These are phyloP conservation scores for Aspergillus pseudoterreus DNA, from an alignment of 2,329 filamentous ascomycete species.

Conservation along the genomic window DNA sequence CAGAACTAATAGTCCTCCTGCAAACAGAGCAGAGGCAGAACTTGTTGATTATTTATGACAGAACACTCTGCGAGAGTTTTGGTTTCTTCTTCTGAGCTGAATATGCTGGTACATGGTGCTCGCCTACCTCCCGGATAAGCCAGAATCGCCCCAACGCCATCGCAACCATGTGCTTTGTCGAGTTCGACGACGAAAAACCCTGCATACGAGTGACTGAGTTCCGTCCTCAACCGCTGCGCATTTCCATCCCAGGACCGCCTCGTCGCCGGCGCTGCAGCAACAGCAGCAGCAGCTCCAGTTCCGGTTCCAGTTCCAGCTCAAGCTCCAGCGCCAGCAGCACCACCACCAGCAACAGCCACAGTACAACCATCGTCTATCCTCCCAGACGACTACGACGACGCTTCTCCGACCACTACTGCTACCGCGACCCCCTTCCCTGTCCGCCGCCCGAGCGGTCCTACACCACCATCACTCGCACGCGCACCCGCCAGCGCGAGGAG, in stretches of 20 bases:
- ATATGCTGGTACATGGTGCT: too few relatives aligned
- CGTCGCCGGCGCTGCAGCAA: neutral
- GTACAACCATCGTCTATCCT: slow-evolving; percentile 1
- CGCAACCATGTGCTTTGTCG: slow-evolving; percentile 1
- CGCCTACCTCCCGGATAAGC: too few relatives aligned
- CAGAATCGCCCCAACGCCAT: too few relatives aligned
- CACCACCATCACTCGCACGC: slow-evolving; percentile 11
- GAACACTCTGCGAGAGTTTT: too few relatives aligned
- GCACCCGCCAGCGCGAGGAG: slow-evolving; percentile 10
- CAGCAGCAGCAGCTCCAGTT: neutral
- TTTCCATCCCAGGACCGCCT: neutral
- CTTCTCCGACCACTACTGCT: neutral
- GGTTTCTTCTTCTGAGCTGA: too few relatives aligned
- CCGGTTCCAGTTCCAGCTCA: neutral
- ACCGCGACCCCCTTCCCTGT: neutral
- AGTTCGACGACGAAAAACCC: neutral
- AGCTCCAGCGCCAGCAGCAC: neutral
- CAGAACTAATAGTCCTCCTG: too few relatives aligned
- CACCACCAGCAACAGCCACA: slow-evolving; percentile 4
- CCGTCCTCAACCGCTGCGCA: neutral
- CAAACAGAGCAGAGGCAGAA: too few relatives aligned
- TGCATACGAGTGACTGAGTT: neutral
- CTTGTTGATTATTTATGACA: too few relatives aligned
- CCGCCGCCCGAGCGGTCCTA: slow-evolving; percentile 10
- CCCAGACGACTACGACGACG: slow-evolving; percentile 1